Percentiles rank a stretch among this genome's conserved stretches.
Evolutionary conservation across 208 protist genomes (phyloP).

Genomic region (Leishmania lainsoni): DNA sequence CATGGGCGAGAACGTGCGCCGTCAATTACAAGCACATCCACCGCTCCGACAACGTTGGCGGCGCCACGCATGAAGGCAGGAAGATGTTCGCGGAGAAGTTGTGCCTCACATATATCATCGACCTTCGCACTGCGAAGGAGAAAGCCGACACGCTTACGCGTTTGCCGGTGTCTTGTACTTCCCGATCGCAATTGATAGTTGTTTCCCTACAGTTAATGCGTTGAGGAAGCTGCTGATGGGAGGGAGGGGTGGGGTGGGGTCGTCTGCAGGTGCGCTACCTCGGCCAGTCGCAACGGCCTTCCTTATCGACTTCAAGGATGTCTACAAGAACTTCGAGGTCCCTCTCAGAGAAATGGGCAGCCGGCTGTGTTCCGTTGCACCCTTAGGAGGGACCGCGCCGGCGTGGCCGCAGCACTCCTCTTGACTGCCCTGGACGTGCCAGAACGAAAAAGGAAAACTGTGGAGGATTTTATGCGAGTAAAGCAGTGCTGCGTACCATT

Average conservation of each 20-base stretch:
- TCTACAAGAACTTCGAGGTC: slow-evolving; percentile 28
- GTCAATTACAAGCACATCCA: slow-evolving; percentile 40
- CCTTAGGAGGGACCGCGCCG: slow-evolving; percentile 56
- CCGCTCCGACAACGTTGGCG: slow-evolving; percentile 37
- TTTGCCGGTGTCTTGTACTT: slow-evolving; percentile 18
- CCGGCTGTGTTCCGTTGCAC: slow-evolving; percentile 54
- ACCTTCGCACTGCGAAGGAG: slow-evolving; percentile 40
- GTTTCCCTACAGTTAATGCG: slow-evolving; percentile 3
- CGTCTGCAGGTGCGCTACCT: slow-evolving; percentile 26
- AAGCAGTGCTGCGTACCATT: slow-evolving; percentile 32
- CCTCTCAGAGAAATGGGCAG: slow-evolving; percentile 31
- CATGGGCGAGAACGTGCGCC: slow-evolving; percentile 22
- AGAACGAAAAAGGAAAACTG: slow-evolving; percentile 11
- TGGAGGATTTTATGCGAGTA: slow-evolving; percentile 47
- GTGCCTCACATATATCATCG: slow-evolving; percentile 36
- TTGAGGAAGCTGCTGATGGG: slow-evolving; percentile 8
- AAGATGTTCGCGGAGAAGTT: slow-evolving; percentile 34
- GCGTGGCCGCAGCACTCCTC: slow-evolving; percentile 45
- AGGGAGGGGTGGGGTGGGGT: not conserved
- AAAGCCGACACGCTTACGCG: slow-evolving; percentile 23
- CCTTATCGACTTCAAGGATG: slow-evolving; percentile 36
- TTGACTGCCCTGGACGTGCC: slow-evolving; percentile 44
- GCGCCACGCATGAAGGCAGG: slow-evolving; percentile 11
- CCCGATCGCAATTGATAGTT: slow-evolving; percentile 33
- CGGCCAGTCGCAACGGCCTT: slow-evolving; percentile 16